Percentiles rank a stretch among this genome's conserved stretches.
phyloP scores from a whole-genome alignment of 495 filamentous ascomycete genomes.

The Tuber microsphaerosporum region DNA sequence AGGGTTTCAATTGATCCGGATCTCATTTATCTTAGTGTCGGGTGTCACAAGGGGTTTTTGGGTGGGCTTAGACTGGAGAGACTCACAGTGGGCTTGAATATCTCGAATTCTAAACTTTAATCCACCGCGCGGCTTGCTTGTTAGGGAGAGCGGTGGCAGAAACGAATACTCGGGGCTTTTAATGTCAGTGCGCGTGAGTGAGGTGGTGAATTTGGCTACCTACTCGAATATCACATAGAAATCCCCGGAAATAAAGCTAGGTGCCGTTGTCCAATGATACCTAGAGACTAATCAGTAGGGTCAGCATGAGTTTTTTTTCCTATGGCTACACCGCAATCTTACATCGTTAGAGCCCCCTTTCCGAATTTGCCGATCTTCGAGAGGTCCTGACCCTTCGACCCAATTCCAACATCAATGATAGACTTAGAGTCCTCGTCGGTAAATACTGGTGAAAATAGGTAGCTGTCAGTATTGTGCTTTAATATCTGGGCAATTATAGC shows the following conservation, averaged over 20 bases:
- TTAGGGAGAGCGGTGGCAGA: conserved; percentile 39
- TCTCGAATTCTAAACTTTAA: conserved; percentile 31
- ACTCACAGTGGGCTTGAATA: conserved; percentile 24
- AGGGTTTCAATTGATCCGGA: too few species aligned
- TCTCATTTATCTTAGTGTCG: too few species aligned
- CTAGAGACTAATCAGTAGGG: conserved; percentile 18
- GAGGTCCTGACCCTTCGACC: conserved; percentile 10
- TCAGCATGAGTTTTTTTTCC: not conserved
- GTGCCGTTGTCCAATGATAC: conserved; percentile 48
- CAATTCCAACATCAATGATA: conserved; percentile 44
- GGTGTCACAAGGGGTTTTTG: not conserved
- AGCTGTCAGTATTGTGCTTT: conserved; percentile 2
- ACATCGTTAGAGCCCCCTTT: conserved; percentile 45
- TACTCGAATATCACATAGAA: conserved; percentile 45
- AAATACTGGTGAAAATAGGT: conserved; percentile 42
- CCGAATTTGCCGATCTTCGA: conserved; percentile 46
- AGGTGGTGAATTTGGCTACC: conserved; percentile 7
- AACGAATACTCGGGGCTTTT: conserved; percentile 41
- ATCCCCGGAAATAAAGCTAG: conserved; percentile 45
- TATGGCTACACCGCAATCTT: not conserved
- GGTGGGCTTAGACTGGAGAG: not conserved
- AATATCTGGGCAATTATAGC: not conserved
- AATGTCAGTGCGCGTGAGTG: not conserved
- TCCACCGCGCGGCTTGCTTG: conserved; percentile 30
- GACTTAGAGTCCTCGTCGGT: conserved; percentile 43